Evolutionary conservation across 1,139 yeast genomes (phyloP), one percentile per base, ranked within the genome.

Genomic region (Yamadazyma mexicana): DNA sequence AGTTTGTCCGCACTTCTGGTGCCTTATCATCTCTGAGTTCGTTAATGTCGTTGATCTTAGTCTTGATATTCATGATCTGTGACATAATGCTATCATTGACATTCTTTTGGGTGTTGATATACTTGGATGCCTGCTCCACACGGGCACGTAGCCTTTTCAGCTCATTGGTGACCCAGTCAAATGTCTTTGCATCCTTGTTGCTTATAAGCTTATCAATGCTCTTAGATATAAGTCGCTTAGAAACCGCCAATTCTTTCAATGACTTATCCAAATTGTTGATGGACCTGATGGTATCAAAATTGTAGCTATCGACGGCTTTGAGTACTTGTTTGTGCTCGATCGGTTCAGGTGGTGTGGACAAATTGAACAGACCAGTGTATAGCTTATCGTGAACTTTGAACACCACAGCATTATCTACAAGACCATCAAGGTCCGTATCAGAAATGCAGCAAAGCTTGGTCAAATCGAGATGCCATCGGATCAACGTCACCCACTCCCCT

Each of bases 241-340:
- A 49, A 2, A 38, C 22, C 5, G 44, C 33, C 31, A 69, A 52
- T 40, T 71, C 77, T 23, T 55, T 55, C 2, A 66, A 44, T 0
- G 75, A 65, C 29, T 51, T 50, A 17, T 56, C 43, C 18, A 70
- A 51, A 37, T 59, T 64, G 39, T 54, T 58, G 9, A 70, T 40
- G 1, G 68, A 56, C 33, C 77, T 54, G 5, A 69, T 58, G 9
- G 61, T 48, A 43, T 71, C 75, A 40, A 64, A 63, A 2, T 64
- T 48, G 44, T 70, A 69, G 3, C 33, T 32, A 24, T 3, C 20
- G 5, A 28, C 23, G 4, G 32, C 17, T 12, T 20, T 34, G 15
- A 28, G n/a, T 8, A 20, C n/a, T 4, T 16, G 31, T 16, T 39
- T 37, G 12, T 14, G 24, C 23, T 36, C 40, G 17, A 5, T n/a